Conservation (phyloP, 345 rosid genomes). For the Aethionema arabicum region DNA sequence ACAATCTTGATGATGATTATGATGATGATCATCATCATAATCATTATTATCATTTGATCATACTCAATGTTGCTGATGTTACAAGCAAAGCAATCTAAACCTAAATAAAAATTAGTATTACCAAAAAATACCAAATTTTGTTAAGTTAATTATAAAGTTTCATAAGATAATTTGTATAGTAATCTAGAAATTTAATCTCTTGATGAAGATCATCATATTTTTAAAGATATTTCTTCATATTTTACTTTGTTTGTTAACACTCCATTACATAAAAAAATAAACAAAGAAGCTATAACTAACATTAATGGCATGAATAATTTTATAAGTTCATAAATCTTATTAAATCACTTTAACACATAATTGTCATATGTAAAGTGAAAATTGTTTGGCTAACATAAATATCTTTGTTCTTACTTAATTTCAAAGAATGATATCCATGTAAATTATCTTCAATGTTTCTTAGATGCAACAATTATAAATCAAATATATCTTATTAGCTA, state of each 20-base stretch:
- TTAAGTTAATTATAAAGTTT: background rate
- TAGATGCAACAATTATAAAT: constrained; percentile 13
- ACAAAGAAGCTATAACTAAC: constrained; percentile 5
- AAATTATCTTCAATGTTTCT: constrained; percentile 5
- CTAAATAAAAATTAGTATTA: constrained; percentile 3
- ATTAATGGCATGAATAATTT: background rate
- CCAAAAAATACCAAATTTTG: background rate
- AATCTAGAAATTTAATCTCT: background rate
- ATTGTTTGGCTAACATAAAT: constrained; percentile 5
- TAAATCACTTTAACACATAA: background rate
- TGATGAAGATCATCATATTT: constrained; percentile 5
- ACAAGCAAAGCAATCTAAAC: constrained; percentile 38
- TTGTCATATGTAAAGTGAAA: constrained; percentile 10
- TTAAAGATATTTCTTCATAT: background rate
- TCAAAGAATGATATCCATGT: constrained; percentile 3
- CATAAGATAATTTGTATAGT: background rate
- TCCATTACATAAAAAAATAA: background rate
- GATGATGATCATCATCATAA: constrained; percentile 22
- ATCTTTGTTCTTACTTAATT: background rate
- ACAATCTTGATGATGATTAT: constrained; percentile 8
- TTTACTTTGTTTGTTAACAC: constrained; percentile 10
- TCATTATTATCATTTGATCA: constrained; percentile 25
- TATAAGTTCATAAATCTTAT: constrained; percentile 1
- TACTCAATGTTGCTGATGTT: constrained; percentile 40
- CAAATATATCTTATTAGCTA: background rate